Conservation (phyloP, 257 asterid genomes). For the Henckelia pumila region DNA sequence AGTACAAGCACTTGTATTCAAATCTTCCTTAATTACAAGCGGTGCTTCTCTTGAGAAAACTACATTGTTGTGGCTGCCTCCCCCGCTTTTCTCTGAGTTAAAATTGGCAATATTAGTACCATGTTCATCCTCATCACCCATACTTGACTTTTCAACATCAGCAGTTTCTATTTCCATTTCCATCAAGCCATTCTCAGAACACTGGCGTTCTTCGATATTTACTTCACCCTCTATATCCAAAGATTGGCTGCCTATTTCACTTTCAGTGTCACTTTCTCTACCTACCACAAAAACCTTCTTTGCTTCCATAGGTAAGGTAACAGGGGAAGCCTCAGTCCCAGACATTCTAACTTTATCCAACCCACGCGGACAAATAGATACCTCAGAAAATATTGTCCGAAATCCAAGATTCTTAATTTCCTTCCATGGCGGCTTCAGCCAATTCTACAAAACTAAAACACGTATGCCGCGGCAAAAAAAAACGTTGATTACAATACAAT, state of each 20-base stretch:
- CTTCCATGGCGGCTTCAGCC: background rate
- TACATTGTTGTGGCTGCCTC: conserved; percentile 58
- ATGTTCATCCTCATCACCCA: conserved; percentile 25
- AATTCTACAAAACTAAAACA: background rate
- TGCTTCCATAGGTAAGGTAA: conserved; percentile 14
- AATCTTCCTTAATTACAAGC: conserved; percentile 53
- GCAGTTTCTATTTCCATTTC: conserved; percentile 63
- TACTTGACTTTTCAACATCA: conserved; percentile 32
- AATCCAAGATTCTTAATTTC: background rate
- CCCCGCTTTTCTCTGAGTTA: conserved; percentile 45
- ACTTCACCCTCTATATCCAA: conserved; percentile 20
- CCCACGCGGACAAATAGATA: background rate
- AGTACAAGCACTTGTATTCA: conserved; percentile 47
- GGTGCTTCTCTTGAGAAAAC: conserved; percentile 73
- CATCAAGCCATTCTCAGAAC: conserved; percentile 65
- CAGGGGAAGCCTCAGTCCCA: conserved; percentile 3
- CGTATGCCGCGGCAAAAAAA: background rate
- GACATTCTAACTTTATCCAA: background rate
- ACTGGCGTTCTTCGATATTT: conserved; percentile 27
- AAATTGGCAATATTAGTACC: conserved; percentile 36
- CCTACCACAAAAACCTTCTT: background rate
- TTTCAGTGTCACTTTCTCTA: conserved; percentile 6
- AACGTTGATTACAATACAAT: background rate
- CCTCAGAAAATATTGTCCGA: background rate
- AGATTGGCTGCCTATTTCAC: conserved; percentile 18